A percentile compares a stretch with the other conserved stretches of the same genome.
phyloP scores from a whole-genome alignment of 2,329 filamentous ascomycete species.

The Cyclaneusma minus region DNA sequence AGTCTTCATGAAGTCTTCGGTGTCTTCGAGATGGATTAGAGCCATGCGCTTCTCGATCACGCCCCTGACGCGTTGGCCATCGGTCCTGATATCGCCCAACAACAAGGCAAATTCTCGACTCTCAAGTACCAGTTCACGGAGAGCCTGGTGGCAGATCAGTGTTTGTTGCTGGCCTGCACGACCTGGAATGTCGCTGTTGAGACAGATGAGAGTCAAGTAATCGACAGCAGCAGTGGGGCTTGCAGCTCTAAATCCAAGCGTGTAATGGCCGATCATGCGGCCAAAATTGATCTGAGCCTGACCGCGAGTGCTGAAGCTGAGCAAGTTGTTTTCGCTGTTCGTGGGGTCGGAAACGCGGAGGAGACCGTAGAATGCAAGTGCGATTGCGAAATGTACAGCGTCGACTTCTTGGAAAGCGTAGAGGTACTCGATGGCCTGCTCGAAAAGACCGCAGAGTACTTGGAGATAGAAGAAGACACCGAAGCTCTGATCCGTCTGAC shows the following conservation, averaged over 20 bases:
- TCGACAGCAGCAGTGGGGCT: conserved; percentile 83
- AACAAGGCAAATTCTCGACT: conserved; percentile 90
- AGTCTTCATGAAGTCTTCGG: conserved; percentile 76
- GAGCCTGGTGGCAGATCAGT: conserved; percentile 75
- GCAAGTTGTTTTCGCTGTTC: conserved; percentile 54
- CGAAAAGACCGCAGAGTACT: conserved; percentile 80
- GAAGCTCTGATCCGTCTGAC: conserved; percentile 53
- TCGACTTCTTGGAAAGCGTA: conserved; percentile 87
- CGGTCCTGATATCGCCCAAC: conserved; percentile 76
- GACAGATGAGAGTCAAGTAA: conserved; percentile 80
- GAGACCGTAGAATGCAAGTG: conserved; percentile 76
- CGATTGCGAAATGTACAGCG: conserved; percentile 87
- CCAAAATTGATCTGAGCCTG: conserved; percentile 85
- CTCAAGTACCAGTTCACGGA: conserved; percentile 91
- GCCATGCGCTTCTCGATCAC: conserved; percentile 73
- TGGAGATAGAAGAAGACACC: conserved; percentile 92
- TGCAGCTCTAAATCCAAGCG: conserved; percentile 83
- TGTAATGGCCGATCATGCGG: conserved; percentile 87
- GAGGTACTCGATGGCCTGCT: conserved; percentile 81
- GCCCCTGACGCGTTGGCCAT: conserved; percentile 73
- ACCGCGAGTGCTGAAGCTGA: conserved; percentile 49
- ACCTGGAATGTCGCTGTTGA: conserved; percentile 71
- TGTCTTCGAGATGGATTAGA: conserved; percentile 65
- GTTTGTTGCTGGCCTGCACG: conserved; percentile 63
- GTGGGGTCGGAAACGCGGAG: conserved; percentile 74